Evolutionary conservation across 2,329 filamentous ascomycete genomes (phyloP).

Genomic region (Mycosphaerelloides madeirae): DNA sequence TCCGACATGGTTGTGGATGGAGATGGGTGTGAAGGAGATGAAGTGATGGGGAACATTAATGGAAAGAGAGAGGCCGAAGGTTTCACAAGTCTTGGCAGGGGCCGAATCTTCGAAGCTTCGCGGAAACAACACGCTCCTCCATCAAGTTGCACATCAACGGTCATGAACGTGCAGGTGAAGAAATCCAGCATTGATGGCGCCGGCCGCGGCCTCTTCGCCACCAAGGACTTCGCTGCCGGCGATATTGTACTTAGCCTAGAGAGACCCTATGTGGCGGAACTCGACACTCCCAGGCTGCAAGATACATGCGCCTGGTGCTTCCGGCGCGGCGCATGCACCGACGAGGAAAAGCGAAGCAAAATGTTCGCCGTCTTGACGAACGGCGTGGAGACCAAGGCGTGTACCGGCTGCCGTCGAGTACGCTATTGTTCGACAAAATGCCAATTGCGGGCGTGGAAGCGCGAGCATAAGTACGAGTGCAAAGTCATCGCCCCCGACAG

Average conservation of each 20-base stretch:
- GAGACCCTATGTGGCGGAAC: slow-evolving; percentile 51
- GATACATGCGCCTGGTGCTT: slow-evolving; percentile 58
- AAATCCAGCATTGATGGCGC: slow-evolving; percentile 21
- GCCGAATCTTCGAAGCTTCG: too few species aligned
- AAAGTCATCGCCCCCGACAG: slow-evolving; percentile 43
- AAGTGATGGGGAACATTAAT: too few species aligned
- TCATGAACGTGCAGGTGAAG: slow-evolving; percentile 22
- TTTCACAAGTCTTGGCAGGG: too few species aligned
- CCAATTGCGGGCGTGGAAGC: slow-evolving; percentile 56
- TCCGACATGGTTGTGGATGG: too few species aligned
- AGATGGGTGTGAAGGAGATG: too few species aligned
- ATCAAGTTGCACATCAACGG: slow-evolving; percentile 5
- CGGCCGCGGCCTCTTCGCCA: slow-evolving; percentile 55
- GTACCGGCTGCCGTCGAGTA: slow-evolving; percentile 54
- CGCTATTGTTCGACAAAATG: slow-evolving; percentile 59
- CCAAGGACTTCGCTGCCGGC: slow-evolving; percentile 43
- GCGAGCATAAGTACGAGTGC: slow-evolving; percentile 57
- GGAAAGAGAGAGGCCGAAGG: too few species aligned
- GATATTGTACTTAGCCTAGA: slow-evolving; percentile 46
- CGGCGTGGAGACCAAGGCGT: slow-evolving; percentile 44
- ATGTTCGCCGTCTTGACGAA: slow-evolving; percentile 25
- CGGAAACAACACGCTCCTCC: background rate
- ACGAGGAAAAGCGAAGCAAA: slow-evolving; percentile 23
- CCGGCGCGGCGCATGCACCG: slow-evolving; percentile 16
- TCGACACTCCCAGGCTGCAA: slow-evolving; percentile 49